Conservation (phyloP, 331 rosid genomes). For the Acacia concinna region DNA sequence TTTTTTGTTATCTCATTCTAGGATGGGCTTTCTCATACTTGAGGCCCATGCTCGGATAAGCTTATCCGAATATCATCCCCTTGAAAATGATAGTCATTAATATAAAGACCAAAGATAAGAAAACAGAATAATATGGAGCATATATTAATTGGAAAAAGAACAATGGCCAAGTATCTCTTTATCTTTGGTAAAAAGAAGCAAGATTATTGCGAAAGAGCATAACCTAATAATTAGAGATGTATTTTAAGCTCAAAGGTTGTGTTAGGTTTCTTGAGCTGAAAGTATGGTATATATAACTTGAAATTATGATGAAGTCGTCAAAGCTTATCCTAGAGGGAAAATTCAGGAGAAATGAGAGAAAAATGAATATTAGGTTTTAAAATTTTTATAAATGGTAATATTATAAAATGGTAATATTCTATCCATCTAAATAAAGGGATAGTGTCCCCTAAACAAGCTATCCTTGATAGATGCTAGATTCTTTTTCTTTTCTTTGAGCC, state of each 20-base stretch:
- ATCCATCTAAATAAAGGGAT: too few relatives aligned
- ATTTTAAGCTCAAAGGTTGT: not conserved
- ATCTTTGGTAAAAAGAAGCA: not conserved
- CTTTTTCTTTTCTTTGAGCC: not conserved
- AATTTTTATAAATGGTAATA: too few relatives aligned
- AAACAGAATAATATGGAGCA: not conserved
- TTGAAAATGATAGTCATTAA: not conserved
- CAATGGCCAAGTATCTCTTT: not conserved
- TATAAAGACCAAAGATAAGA: not conserved
- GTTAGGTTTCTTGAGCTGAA: not conserved
- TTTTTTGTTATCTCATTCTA: not conserved
- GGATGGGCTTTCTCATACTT: not conserved
- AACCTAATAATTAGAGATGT: not conserved
- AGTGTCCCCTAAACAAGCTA: not conserved
- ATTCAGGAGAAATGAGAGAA: too few relatives aligned
- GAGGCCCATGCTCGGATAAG: constrained; percentile 44
- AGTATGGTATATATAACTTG: not conserved
- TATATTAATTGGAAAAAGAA: not conserved
- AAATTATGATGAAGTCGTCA: not conserved
- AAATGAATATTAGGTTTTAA: too few relatives aligned
- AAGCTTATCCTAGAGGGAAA: too few relatives aligned
- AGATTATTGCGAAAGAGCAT: not conserved
- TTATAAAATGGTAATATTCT: too few relatives aligned
- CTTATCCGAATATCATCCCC: constrained; percentile 9
- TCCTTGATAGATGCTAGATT: not conserved